Evolutionary conservation across 805 yeast genomes (phyloP).

Genomic region (Yamadazyma akitaensis): DNA sequence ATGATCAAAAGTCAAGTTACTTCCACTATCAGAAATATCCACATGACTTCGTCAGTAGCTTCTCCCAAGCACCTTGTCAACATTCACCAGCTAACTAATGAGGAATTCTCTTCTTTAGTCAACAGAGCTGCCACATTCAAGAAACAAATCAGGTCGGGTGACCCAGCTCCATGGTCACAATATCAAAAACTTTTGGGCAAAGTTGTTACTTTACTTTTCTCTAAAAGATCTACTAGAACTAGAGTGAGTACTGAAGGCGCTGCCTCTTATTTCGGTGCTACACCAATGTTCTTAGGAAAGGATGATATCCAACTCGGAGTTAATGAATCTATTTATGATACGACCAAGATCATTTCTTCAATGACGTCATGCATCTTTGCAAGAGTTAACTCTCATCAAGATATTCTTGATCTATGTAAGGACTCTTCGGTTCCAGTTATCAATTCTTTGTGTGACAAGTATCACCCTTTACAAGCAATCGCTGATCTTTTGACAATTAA

Average conservation of each 20-base stretch:
- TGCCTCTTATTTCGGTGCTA: constrained; percentile 87
- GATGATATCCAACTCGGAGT: constrained; percentile 97
- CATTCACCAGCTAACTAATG: constrained; percentile 70
- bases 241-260: constrained; percentile 95
- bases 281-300: constrained; percentile 93
- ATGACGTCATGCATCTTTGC: constrained; percentile 98
- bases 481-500: constrained; percentile 85
- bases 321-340: constrained; percentile 86
- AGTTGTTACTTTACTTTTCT: constrained; percentile 77
- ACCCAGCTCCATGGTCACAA: constrained; percentile 31
- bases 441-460: constrained; percentile 88
- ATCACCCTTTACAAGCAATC: constrained; percentile 94
- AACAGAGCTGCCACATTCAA: constrained; percentile 71
- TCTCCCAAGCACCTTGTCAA: constrained; percentile 71
- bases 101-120: constrained; percentile 71
- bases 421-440: constrained; percentile 88
- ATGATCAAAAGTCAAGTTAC: constrained; percentile 10
- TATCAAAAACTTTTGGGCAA: constrained; percentile 68
- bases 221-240: constrained; percentile 93
- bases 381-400: constrained; percentile 84
- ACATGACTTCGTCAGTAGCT: constrained; percentile 8
- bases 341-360: constrained; percentile 84
- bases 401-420: constrained; percentile 71
- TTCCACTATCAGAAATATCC: constrained; percentile 5
- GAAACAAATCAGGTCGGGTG: constrained; percentile 53